Conservation (phyloP, 2,329 filamentous ascomycete species). For the Leptographium wingfieldii region DNA sequence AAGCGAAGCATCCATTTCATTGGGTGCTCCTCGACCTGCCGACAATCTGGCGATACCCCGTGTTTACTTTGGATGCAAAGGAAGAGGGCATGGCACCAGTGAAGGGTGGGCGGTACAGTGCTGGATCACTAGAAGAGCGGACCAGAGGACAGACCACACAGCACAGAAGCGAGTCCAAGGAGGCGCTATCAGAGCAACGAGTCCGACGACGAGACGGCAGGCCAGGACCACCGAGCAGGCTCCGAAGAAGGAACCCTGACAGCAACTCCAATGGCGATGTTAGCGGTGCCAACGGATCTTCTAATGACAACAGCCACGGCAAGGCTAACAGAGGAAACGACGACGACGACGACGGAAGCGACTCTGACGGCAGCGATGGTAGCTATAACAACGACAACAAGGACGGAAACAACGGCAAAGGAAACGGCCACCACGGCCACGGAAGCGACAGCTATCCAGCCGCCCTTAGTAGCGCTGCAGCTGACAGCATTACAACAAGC, state of each 20-base stretch:
- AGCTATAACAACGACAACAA: neutral
- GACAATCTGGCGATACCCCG: constrained; percentile 11
- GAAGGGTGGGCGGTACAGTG: constrained; percentile 5
- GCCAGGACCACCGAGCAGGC: neutral
- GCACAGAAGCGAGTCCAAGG: neutral
- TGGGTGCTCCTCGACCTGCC: constrained; percentile 5
- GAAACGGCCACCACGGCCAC: constrained; percentile 4
- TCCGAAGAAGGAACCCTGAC: neutral
- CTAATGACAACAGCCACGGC: neutral
- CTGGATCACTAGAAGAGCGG: neutral
- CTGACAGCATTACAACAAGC: neutral
- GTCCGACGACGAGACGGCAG: neutral
- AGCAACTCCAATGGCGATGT: constrained; percentile 2
- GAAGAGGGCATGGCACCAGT: constrained; percentile 19
- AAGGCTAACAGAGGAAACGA: constrained; percentile 4
- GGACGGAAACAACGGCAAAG: neutral
- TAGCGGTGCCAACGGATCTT: neutral
- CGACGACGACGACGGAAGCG: constrained; percentile 1
- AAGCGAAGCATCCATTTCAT: neutral
- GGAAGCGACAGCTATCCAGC: neutral
- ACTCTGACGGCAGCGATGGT: constrained; percentile 3
- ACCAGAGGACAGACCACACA: neutral
- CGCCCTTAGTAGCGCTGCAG: neutral
- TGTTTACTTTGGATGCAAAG: constrained; percentile 13
- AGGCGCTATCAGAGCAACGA: neutral